Evolutionary conservation across 1,284 basidiomycete genomes (phyloP).

Genomic region (Pseudozyma thailandica): DNA sequence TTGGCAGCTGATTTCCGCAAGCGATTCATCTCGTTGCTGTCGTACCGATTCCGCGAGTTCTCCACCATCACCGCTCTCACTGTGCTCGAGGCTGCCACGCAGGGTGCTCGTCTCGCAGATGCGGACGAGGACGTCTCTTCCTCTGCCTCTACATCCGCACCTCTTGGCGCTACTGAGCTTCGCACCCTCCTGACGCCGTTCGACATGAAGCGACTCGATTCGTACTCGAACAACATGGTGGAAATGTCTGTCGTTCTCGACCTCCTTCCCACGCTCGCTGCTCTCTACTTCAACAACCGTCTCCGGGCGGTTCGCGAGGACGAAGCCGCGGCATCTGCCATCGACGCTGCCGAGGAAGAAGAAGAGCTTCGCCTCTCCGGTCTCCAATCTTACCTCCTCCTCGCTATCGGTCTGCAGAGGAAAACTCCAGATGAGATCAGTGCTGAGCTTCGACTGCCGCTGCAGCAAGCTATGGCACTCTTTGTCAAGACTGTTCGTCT

Average conservation of each 20-base stretch:
- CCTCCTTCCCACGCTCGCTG: slow-evolving; percentile 82
- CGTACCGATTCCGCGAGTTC: slow-evolving; percentile 95
- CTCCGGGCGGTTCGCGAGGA: slow-evolving; percentile 61
- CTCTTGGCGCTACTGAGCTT: slow-evolving; percentile 75
- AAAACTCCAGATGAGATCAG: slow-evolving; percentile 82
- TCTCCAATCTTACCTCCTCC: slow-evolving; percentile 57
- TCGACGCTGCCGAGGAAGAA: slow-evolving; percentile 42
- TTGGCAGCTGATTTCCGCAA: slow-evolving; percentile 94
- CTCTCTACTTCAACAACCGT: slow-evolving; percentile 81
- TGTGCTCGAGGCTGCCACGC: slow-evolving; percentile 84
- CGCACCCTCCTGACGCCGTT: slow-evolving; percentile 84
- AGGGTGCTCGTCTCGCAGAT: slow-evolving; percentile 70
- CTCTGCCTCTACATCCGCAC: slow-evolving; percentile 12
- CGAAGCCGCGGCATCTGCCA: slow-evolving; percentile 46
- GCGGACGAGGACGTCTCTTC: slow-evolving; percentile 15
- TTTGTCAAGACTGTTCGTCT: slow-evolving; percentile 92
- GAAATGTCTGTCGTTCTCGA: slow-evolving; percentile 97
- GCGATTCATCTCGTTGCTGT: slow-evolving; percentile 87
- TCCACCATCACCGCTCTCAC: slow-evolving; percentile 85
- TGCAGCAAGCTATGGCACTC: slow-evolving; percentile 87
- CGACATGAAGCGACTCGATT: slow-evolving; percentile 93
- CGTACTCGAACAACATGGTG: slow-evolving; percentile 94
- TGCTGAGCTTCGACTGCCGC: slow-evolving; percentile 76
- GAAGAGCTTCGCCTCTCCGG: slow-evolving; percentile 55
- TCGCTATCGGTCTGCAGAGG: slow-evolving; percentile 86